These are phyloP conservation scores for Vigna angularis DNA, from an alignment of 306 rosid genomes.

Conservation along the genomic window DNA sequence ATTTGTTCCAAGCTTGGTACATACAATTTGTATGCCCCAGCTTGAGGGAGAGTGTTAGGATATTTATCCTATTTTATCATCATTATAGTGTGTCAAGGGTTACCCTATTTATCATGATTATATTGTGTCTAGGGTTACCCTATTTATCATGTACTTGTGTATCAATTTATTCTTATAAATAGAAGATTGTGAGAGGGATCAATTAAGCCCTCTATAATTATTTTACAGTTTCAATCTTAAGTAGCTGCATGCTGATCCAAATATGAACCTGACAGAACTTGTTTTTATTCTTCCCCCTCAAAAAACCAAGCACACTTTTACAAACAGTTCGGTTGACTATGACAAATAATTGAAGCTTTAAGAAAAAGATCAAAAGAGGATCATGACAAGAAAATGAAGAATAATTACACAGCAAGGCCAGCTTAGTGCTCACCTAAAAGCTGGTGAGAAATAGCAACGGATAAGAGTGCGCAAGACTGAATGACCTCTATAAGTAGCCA, in stretches of 20 bases:
- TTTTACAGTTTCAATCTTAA: too few species aligned
- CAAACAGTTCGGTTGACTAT: constrained; percentile 5
- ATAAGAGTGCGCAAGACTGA: constrained; percentile 88
- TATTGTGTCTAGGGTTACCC: too few species aligned
- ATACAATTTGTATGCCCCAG: too few species aligned
- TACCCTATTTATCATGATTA: too few species aligned
- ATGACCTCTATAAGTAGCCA: constrained; percentile 90
- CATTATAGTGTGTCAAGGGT: too few species aligned
- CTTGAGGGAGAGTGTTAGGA: too few species aligned
- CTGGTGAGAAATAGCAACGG: constrained; percentile 95
- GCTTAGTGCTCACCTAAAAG: constrained; percentile 65
- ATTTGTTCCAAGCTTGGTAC: too few species aligned
- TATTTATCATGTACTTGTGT: too few species aligned
- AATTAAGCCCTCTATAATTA: too few species aligned
- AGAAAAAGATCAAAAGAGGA: constrained; percentile 18
- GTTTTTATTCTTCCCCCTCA: background rate
- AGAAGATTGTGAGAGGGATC: too few species aligned
- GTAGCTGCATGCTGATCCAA: constrained; percentile 32
- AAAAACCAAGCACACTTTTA: background rate
- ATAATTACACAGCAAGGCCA: constrained; percentile 1
- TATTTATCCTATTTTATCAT: too few species aligned
- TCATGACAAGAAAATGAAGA: constrained; percentile 24
- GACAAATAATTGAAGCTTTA: constrained; percentile 21
- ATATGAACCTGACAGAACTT: constrained; percentile 23
- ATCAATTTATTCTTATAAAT: too few species aligned